Conservation (phyloP, 2,329 filamentous ascomycete genomes). For the Fusarium vanettenii region DNA sequence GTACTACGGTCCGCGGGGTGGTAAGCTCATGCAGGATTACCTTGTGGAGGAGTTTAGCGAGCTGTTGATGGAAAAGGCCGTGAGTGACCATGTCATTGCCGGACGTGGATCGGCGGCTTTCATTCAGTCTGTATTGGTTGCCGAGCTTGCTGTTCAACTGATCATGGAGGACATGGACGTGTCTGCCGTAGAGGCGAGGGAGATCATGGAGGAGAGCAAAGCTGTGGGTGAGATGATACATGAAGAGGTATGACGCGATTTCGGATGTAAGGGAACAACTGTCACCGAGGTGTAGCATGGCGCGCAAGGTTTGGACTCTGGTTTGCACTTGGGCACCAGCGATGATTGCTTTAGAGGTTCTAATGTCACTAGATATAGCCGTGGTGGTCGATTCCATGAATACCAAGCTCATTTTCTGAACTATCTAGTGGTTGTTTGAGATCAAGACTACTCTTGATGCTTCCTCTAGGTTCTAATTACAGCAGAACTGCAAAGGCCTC, state of each 20-base stretch:
- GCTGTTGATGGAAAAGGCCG: constrained; percentile 70
- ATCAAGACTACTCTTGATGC: constrained; percentile 38
- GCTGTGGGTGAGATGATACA: constrained; percentile 75
- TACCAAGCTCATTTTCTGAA: background rate
- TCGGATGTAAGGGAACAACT: background rate
- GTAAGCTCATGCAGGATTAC: constrained; percentile 77
- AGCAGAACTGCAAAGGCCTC: constrained; percentile 52
- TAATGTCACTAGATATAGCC: background rate
- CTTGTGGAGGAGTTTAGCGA: constrained; percentile 71
- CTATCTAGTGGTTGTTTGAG: constrained; percentile 39
- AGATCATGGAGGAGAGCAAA: constrained; percentile 74
- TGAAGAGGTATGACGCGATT: constrained; percentile 59
- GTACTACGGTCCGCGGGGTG: constrained; percentile 84
- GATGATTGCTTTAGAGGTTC: background rate
- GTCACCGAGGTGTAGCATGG: background rate
- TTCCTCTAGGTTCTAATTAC: constrained; percentile 4
- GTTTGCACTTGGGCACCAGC: background rate
- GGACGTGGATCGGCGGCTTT: constrained; percentile 75
- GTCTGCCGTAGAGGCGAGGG: constrained; percentile 55
- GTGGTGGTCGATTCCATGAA: background rate
- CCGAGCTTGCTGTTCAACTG: constrained; percentile 70
- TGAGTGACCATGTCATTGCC: constrained; percentile 74
- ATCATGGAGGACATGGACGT: constrained; percentile 68
- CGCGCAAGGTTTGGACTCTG: constrained; percentile 9
- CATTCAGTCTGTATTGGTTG: constrained; percentile 80